Conservation (phyloP, 176 grass and related monocot genomes). For the Oryza meyeriana region DNA sequence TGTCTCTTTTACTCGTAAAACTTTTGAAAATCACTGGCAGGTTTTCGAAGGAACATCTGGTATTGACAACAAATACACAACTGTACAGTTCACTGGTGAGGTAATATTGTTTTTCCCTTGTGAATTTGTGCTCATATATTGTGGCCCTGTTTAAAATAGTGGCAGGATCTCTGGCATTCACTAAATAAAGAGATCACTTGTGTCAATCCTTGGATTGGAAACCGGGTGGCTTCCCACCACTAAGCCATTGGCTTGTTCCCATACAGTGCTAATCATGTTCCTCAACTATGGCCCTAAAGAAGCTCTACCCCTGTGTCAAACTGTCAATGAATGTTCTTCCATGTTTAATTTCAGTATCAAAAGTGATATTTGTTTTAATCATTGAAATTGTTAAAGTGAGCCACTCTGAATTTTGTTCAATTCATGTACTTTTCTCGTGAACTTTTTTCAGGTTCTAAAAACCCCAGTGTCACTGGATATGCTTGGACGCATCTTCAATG, state of each 20-base stretch:
- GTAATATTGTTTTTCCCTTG: slow-evolving; percentile 19
- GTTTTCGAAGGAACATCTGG: slow-evolving; percentile 80
- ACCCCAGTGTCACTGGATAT: slow-evolving; percentile 72
- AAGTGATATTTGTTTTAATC: neutral
- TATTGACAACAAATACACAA: slow-evolving; percentile 83
- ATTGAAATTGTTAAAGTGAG: neutral
- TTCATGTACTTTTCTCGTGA: neutral
- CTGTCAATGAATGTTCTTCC: neutral
- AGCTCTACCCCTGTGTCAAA: neutral
- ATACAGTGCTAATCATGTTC: neutral
- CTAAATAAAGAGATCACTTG: no score
- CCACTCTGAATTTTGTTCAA: neutral
- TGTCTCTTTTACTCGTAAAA: slow-evolving; percentile 10
- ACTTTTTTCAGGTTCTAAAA: slow-evolving; percentile 37
- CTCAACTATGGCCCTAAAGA: no score
- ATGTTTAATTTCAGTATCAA: neutral
- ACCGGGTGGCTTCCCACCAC: no score
- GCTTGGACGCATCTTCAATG: slow-evolving; percentile 80
- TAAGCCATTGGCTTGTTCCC: no score
- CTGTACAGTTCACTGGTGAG: slow-evolving; percentile 78
- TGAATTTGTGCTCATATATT: neutral
- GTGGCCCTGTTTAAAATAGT: neutral
- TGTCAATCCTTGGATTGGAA: no score
- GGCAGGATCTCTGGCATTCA: neutral
- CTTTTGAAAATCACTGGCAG: slow-evolving; percentile 31